phyloP scores from a whole-genome alignment of 2,329 filamentous ascomycete species.

The Claviceps citrina region DNA sequence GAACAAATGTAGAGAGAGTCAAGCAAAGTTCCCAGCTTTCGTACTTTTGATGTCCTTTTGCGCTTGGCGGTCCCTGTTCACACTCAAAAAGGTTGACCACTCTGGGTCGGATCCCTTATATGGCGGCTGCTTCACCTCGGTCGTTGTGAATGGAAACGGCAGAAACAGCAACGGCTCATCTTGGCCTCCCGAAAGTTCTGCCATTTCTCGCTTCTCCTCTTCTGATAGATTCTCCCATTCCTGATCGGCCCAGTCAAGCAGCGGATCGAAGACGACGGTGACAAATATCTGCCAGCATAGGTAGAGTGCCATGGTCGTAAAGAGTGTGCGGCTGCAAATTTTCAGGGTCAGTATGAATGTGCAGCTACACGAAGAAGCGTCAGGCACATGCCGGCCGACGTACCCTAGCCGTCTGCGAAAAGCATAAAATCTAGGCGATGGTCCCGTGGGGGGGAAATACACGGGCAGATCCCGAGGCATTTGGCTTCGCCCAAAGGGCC shows the following conservation, averaged over 20 bases:
- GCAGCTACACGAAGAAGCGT: not conserved
- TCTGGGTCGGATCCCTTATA: conserved; percentile 46
- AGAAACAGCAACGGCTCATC: conserved; percentile 37
- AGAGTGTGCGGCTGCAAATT: conserved; percentile 13
- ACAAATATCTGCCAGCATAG: conserved; percentile 29
- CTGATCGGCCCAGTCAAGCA: conserved; percentile 27
- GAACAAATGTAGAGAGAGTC: not conserved
- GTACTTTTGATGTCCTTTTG: conserved; percentile 32
- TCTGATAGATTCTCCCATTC: conserved; percentile 27
- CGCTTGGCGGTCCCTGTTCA: conserved; percentile 37
- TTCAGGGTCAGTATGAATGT: not conserved
- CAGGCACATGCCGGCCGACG: not conserved
- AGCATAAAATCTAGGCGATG: not conserved
- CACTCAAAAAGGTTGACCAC: conserved; percentile 43
- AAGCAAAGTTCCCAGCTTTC: conserved; percentile 8
- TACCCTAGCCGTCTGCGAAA: conserved; percentile 6
- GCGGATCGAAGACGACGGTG: conserved; percentile 29
- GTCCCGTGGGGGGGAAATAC: conserved; percentile 16
- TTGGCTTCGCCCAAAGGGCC: conserved; percentile 18
- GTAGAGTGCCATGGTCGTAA: conserved; percentile 20
- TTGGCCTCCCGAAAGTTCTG: conserved; percentile 27
- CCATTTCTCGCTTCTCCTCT: conserved; percentile 27
- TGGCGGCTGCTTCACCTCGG: conserved; percentile 29
- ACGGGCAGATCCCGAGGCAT: conserved; percentile 14
- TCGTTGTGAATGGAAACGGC: conserved; percentile 44